Evolutionary conservation across 2,329 filamentous ascomycete species (phyloP).

Genomic region (Xylaria sp.): DNA sequence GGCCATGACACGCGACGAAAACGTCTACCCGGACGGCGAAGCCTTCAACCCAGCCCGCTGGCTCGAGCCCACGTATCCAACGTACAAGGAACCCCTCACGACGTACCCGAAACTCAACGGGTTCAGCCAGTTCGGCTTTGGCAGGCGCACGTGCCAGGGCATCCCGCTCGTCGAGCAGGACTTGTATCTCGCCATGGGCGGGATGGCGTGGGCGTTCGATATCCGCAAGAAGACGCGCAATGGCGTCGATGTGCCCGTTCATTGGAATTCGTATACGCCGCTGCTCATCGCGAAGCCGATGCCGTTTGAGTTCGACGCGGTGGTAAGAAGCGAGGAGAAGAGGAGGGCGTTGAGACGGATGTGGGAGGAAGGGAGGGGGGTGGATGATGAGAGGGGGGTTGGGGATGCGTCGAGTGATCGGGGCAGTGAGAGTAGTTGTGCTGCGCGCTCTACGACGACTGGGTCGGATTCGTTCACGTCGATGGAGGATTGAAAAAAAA

Average conservation of each 20-base stretch:
- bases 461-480: conserved; percentile 6
- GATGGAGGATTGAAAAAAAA: neutral
- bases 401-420: conserved; percentile 10
- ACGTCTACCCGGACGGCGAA: conserved; percentile 36
- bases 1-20: conserved; percentile 43
- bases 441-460: neutral
- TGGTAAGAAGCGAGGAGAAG: conserved; percentile 28
- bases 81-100: conserved; percentile 37
- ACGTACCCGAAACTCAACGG: conserved; percentile 37
- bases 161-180: conserved; percentile 39
- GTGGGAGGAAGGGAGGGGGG: conserved; percentile 35
- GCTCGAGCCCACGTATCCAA: conserved; percentile 35
- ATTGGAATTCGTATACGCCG: conserved; percentile 42
- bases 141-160: conserved; percentile 44
- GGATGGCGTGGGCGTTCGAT: conserved; percentile 35
- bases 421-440: conserved; percentile 18
- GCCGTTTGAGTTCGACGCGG: conserved; percentile 36
- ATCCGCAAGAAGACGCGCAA: conserved; percentile 28
- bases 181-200: conserved; percentile 37
- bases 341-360: conserved; percentile 29
- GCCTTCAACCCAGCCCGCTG: conserved; percentile 38
- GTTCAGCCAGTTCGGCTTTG: conserved; percentile 48
- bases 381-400: conserved; percentile 30
- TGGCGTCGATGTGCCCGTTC: conserved; percentile 33
- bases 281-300: conserved; percentile 41